Conservation (phyloP, 768 basidiomycete genomes). For the Auricularia heimuer region DNA sequence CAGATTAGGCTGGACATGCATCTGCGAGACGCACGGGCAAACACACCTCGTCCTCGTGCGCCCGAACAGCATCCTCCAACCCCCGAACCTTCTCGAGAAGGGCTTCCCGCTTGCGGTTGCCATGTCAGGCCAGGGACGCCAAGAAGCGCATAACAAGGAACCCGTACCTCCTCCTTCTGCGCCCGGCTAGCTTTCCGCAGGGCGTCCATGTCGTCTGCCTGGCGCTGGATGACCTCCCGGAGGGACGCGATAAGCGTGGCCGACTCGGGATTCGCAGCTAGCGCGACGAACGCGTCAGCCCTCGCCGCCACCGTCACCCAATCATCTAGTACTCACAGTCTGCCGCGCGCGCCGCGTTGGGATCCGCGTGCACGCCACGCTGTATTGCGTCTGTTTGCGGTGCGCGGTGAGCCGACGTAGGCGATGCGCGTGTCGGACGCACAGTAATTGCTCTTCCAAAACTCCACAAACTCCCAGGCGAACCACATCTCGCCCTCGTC, state of each 20-base stretch:
- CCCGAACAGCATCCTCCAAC: background rate
- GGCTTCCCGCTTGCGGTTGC: background rate
- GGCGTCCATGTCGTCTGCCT: constrained; percentile 40
- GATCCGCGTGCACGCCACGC: constrained; percentile 59
- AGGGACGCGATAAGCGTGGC: constrained; percentile 76
- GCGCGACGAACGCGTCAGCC: background rate
- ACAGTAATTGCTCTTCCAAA: constrained; percentile 99
- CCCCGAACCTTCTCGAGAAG: background rate
- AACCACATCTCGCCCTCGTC: constrained; percentile 91
- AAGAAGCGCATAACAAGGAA: background rate
- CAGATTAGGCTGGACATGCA: background rate
- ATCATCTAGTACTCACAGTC: constrained; percentile 35
- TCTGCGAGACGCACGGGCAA: background rate
- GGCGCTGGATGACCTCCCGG: constrained; percentile 71
- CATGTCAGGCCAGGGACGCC: constrained; percentile 3
- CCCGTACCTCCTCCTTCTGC: constrained; percentile 30
- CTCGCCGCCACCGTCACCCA: background rate
- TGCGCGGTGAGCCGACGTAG: background rate
- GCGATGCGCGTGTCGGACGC: background rate
- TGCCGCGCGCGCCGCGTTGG: constrained; percentile 50
- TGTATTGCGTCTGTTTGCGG: constrained; percentile 56
- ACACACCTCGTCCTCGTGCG: background rate
- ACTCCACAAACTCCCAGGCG: constrained; percentile 96
- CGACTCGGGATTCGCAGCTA: constrained; percentile 45
- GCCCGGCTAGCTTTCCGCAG: constrained; percentile 13